These are phyloP conservation scores for Apiospora sp. DNA, from an alignment of 2,329 filamentous ascomycete species.

Conservation along the genomic window DNA sequence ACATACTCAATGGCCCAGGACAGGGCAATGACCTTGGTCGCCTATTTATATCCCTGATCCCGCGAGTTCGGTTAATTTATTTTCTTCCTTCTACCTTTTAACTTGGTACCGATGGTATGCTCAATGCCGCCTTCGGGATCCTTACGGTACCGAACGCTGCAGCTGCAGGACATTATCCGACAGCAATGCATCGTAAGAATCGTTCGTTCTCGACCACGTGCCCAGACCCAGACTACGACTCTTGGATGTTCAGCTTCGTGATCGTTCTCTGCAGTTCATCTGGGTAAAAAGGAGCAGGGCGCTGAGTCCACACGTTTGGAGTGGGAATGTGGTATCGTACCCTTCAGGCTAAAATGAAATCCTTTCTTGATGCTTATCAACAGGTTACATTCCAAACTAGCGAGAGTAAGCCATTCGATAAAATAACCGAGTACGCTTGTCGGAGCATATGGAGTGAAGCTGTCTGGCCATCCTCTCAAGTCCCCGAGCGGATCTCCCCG, in stretches of 20 bases:
- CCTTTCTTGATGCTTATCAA: neutral
- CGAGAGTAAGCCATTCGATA: neutral
- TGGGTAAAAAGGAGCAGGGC: neutral
- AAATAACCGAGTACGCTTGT: neutral
- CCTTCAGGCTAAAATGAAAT: neutral
- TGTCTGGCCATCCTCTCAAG: neutral
- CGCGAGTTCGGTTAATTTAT: neutral
- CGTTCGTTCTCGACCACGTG: neutral
- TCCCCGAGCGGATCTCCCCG: neutral
- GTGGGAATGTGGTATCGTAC: neutral
- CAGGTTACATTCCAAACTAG: neutral
- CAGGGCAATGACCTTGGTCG: neutral
- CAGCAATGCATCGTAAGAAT: neutral
- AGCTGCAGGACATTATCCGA: neutral
- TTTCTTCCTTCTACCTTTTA: too few relatives aligned
- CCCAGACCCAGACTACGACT: neutral
- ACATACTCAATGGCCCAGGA: too few relatives aligned
- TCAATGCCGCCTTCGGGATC: neutral
- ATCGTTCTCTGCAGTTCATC: slow-evolving; percentile 5
- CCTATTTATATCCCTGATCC: neutral
- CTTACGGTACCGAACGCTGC: neutral
- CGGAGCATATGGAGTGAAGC: neutral
- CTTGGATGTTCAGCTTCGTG: neutral
- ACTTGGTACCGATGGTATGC: neutral
- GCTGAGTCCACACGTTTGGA: neutral